Evolutionary conservation across 768 basidiomycete genomes (phyloP).

Genomic region (Boletus eberwhitei): DNA sequence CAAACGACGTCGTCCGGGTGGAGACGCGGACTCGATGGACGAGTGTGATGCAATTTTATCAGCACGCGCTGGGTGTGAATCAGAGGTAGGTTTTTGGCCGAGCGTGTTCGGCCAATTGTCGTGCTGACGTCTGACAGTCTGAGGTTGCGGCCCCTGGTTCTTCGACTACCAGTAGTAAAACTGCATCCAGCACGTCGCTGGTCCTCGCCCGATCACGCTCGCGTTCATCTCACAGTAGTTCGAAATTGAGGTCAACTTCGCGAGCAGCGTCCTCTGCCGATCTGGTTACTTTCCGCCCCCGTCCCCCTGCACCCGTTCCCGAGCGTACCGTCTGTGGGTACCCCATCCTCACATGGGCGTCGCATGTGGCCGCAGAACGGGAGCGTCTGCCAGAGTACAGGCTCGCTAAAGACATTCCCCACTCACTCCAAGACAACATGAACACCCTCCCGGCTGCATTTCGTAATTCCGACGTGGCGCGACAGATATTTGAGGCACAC

Average conservation of each 20-base stretch:
- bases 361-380: conserved; percentile 16
- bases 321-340: background rate
- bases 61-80: background rate
- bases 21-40: conserved; percentile 10
- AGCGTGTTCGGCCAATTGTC: background rate
- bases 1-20: conserved; percentile 1
- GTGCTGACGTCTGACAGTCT: conserved; percentile 10
- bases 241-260: background rate
- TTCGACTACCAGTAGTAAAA: conserved; percentile 11
- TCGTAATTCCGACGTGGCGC: conserved; percentile 42
- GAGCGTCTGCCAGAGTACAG: conserved; percentile 21
- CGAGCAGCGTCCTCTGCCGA: background rate
- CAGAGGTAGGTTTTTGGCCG: conserved; percentile 4
- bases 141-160: background rate
- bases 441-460: conserved; percentile 46
- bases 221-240: background rate
- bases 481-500: conserved; percentile 57
- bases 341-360: conserved; percentile 23
- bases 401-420: conserved; percentile 53
- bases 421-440: conserved; percentile 62
- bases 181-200: conserved; percentile 16
- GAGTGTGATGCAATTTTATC: conserved; percentile 16
- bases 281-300: background rate
- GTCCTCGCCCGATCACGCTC: background rate
- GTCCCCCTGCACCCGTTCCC: background rate